Evolutionary conservation across 1,284 basidiomycete species (phyloP).

Genomic region (Tetrapyrgos nigripes): DNA sequence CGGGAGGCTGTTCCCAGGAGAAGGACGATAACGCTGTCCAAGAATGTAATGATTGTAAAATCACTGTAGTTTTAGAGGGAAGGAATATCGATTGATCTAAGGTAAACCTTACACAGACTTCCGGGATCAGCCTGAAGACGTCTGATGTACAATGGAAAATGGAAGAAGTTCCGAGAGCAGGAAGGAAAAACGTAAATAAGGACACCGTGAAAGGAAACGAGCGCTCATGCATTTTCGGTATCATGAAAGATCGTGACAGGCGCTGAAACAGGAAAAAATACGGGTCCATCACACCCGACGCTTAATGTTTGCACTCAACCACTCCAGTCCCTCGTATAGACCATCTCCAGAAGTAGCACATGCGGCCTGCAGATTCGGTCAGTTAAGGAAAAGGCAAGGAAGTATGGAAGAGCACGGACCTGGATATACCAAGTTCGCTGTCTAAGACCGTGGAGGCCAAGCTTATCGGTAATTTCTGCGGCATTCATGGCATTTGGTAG

Average conservation of each 20-base stretch:
- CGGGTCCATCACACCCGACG: constrained; percentile 67
- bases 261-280: constrained; percentile 52
- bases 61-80: constrained; percentile 4
- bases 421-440: constrained; percentile 99
- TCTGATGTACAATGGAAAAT: constrained; percentile 16
- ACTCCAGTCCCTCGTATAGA: constrained; percentile 98
- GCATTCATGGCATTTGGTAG: constrained; percentile 99
- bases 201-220: constrained; percentile 35
- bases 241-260: constrained; percentile 55
- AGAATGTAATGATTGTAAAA: constrained; percentile 11
- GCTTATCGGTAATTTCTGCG: constrained; percentile 99
- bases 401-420: constrained; percentile 51
- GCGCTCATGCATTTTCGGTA: constrained; percentile 52
- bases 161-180: constrained; percentile 25
- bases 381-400: constrained; percentile 25
- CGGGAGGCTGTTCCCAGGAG: constrained; percentile 71
- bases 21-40: constrained; percentile 49
- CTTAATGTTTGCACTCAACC: constrained; percentile 92
- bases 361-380: constrained; percentile 69
- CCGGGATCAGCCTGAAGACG: constrained; percentile 13
- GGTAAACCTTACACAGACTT: constrained; percentile 11
- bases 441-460: constrained; percentile 96
- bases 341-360: constrained; percentile 99
- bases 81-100: constrained; percentile 16
- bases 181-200: constrained; percentile 32